These are phyloP conservation scores for Rhynchospora breviuscula DNA, from an alignment of 176 grass and related monocot genomes.

Conservation along the genomic window DNA sequence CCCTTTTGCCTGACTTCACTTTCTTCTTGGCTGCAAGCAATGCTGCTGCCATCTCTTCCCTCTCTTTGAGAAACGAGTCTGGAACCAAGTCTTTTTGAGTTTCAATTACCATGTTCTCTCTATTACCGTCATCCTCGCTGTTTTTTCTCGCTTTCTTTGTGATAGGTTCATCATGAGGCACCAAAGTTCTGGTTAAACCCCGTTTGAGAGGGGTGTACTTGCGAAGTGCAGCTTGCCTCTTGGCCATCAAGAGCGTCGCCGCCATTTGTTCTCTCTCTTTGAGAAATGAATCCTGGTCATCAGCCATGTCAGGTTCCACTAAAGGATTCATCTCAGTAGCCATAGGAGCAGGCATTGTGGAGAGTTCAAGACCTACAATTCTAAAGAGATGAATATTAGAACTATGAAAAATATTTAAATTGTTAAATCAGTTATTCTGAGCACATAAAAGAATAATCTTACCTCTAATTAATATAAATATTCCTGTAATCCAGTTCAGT, in stretches of 20 bases:
- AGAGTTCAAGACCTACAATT: background rate
- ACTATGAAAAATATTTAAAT: background rate
- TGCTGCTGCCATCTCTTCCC: slow-evolving; percentile 16
- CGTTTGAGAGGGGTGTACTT: slow-evolving; percentile 20
- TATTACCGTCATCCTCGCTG: slow-evolving; percentile 39
- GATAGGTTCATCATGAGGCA: slow-evolving; percentile 3
- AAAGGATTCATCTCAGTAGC: background rate
- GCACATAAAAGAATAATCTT: background rate
- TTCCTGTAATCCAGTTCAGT: background rate
- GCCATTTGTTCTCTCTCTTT: slow-evolving; percentile 25
- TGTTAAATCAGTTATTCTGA: background rate
- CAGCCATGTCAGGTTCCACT: background rate
- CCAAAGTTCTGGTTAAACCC: background rate
- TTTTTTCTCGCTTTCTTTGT: slow-evolving; percentile 27
- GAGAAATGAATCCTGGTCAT: background rate
- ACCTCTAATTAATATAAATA: background rate
- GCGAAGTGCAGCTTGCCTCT: slow-evolving; percentile 6
- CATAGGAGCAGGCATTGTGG: background rate
- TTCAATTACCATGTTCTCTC: slow-evolving; percentile 29
- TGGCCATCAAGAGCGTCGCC: slow-evolving; percentile 5
- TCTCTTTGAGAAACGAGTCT: background rate
- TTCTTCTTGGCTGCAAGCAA: slow-evolving; percentile 25
- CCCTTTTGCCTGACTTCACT: slow-evolving; percentile 19
- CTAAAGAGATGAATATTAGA: background rate
- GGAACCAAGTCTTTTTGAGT: slow-evolving; percentile 3